Base-by-base conservation (phyloP, 345 rosid genomes). In the Euphorbia lathyris region DNA sequence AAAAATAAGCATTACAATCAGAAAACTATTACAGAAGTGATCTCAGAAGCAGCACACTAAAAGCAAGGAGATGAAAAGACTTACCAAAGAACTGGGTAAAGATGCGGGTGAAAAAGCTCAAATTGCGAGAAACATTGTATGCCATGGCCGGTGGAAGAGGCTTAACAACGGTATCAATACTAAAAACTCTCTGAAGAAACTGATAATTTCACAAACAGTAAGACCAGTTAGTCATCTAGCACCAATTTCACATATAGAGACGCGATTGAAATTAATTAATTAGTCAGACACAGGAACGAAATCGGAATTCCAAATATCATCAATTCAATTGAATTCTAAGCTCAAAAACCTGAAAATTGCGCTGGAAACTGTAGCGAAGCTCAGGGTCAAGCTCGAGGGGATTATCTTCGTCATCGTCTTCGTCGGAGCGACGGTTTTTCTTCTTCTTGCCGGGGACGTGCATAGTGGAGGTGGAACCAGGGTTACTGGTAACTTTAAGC, bases 51-150 rank as follows among this genome's bases (percentile, higher is more conserved):
- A 17, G 19, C 14, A 20, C 7, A 20, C 6, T 13, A 14, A 17
- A 3, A 5, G 51, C 17, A 9, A 9, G 27, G 50, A 67, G 36
- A 22, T 47, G 36, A 53, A 68, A 45, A 25, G 36, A 76, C 93
- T 75, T 75, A 94, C 98, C 97, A 73, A 91, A 94, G 84, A 94
- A 94, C 83, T 94, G 98, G 5, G 98, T 94, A 81, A 94, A 94
- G 78, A 94, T 94, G 70, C 98, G 93, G 0, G 88, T 87, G 84
- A 94, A 91, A 88, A 94, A 94, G 87, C 86, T 86, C 88, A 94
- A 84, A 82, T 91, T 94, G 64, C 97, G 93, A 58, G 98, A 89
- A 66, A 79, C 93, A 11, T 88, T 94, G 79, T 85, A 91, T 6
- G 91, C 96, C 95, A 90, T 83, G 27, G 89, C 69, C 62, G 95